These are phyloP conservation scores for Phylloporus sp. DNA, from an alignment of 768 basidiomycete genomes.

Conservation along the genomic window DNA sequence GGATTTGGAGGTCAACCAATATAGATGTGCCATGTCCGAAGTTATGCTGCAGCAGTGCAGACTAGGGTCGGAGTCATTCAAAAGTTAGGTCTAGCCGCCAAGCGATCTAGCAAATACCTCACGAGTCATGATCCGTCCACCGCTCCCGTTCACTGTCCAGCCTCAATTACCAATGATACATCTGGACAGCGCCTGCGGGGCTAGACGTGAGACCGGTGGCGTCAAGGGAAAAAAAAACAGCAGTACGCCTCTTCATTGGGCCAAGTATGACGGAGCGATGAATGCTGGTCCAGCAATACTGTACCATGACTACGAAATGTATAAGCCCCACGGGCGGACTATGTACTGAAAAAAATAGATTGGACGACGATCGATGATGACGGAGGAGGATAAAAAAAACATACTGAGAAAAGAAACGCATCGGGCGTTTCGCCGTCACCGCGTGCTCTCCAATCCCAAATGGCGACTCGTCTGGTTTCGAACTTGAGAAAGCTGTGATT, in stretches of 20 bases:
- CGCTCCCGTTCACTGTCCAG: background rate
- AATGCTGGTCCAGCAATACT: conserved; percentile 5
- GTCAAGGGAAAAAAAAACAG: background rate
- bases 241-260: background rate
- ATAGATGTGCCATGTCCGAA: background rate
- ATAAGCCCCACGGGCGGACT: background rate
- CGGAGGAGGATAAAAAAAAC: background rate
- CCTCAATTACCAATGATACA: background rate
- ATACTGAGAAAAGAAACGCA: background rate
- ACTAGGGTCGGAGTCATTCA: background rate
- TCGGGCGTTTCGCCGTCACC: background rate
- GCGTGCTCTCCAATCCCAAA: background rate
- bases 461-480: background rate
- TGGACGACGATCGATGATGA: no score
- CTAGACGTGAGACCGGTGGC: conserved; percentile 12
- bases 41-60: background rate
- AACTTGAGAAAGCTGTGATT: conserved; percentile 2
- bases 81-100: background rate
- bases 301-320: conserved; percentile 20
- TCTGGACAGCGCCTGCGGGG: conserved; percentile 1
- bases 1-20: background rate
- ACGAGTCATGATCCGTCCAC: background rate
- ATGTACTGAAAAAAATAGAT: no score
- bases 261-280: background rate
- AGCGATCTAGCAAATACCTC: background rate